Evolutionary conservation across 2,329 filamentous ascomycete genomes (phyloP).

Genomic region (Diaporthe sp.): DNA sequence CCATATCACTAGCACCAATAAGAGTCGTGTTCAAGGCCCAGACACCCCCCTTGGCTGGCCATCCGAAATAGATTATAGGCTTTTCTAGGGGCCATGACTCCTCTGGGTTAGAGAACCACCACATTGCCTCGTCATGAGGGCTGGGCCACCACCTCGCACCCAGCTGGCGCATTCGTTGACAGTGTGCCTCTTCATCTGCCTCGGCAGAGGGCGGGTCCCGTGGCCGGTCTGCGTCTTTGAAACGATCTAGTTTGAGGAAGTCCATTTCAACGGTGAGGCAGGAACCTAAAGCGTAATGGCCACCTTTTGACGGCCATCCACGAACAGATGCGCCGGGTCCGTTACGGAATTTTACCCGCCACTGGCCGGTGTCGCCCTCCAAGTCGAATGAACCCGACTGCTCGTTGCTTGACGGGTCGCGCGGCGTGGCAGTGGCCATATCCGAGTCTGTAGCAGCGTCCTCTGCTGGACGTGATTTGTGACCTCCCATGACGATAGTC

Average conservation of each 20-base stretch:
- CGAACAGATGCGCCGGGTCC: not conserved
- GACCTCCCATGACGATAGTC: too few relatives aligned
- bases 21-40: not conserved
- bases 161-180: not conserved
- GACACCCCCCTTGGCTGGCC: not conserved
- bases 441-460: too few relatives aligned
- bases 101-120: not conserved
- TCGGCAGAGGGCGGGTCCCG: not conserved
- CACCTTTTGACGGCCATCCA: not conserved
- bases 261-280: not conserved
- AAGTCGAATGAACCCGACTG: too few relatives aligned
- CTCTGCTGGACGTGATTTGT: too few relatives aligned
- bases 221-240: not conserved
- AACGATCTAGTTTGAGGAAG: not conserved
- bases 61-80: not conserved
- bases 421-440: too few relatives aligned
- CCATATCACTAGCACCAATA: not conserved
- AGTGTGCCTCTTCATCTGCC: conserved; percentile 1
- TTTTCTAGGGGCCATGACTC: not conserved
- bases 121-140: not conserved
- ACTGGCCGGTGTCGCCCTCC: not conserved
- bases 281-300: not conserved
- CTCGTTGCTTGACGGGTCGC: too few relatives aligned
- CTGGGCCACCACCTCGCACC: conserved; percentile 1
- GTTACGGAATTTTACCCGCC: not conserved